These are phyloP conservation scores for Colletotrichum spaethianum DNA, from an alignment of 2,329 filamentous ascomycete species.

Conservation along the genomic window DNA sequence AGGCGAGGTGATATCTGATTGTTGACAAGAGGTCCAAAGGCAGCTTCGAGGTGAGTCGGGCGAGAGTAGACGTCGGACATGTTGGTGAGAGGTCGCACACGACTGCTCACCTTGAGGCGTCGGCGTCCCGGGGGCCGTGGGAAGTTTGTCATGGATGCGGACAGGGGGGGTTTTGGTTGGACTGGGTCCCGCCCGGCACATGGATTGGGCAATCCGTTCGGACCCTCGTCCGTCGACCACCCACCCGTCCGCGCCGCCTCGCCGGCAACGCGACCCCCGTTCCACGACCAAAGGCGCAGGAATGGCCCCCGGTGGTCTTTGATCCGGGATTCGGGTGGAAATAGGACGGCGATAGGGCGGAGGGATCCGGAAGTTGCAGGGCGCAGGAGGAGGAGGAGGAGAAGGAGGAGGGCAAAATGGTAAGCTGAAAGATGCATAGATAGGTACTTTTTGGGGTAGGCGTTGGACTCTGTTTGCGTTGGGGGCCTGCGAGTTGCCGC, in stretches of 20 bases:
- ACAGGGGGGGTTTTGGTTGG: background rate
- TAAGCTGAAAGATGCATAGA: background rate
- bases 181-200: conserved; percentile 28
- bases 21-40: background rate
- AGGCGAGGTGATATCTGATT: conserved; percentile 3
- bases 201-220: conserved; percentile 20
- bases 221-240: conserved; percentile 22
- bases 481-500: conserved; percentile 12
- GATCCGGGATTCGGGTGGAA: conserved; percentile 26
- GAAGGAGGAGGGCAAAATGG: background rate
- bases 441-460: background rate
- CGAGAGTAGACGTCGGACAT: conserved; percentile 19
- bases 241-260: conserved; percentile 5
- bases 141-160: conserved; percentile 16
- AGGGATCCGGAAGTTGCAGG: background rate
- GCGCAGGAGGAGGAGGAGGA: background rate
- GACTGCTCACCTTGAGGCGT: conserved; percentile 37
- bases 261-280: conserved; percentile 7
- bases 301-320: conserved; percentile 13
- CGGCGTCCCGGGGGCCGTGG: background rate
- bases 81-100: conserved; percentile 39
- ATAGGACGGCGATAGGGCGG: conserved; percentile 14
- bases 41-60: background rate
- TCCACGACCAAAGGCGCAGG: background rate
- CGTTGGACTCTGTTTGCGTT: background rate